Evolutionary conservation across 139 green algal species (phyloP), one percentile per base, ranked within the genome.

Genomic region (Coccomyxa sp.): DNA sequence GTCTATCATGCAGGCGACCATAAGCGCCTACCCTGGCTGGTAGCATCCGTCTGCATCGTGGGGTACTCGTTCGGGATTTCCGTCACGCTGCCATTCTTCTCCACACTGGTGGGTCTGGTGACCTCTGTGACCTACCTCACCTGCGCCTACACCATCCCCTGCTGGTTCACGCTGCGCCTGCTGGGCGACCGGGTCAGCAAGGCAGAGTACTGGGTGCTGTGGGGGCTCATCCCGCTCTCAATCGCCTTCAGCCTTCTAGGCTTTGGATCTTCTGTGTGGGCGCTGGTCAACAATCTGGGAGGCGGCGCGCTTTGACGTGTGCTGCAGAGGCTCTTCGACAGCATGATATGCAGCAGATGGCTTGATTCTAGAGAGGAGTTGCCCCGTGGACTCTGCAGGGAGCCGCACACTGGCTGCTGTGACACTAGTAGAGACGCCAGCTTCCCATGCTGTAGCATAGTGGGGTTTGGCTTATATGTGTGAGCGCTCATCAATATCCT

Each of bases 51-150:
- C 27, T 88, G 88, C 78, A 80, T 91, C 0, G 77, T 88, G 0
- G 36, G 54, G 18, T 91, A 91, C 78, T 82, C 71, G 14, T 88
- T 68, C 58, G 55, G 78, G 9, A 81, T 91, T 24, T 81, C 77
- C 39, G 84, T 89, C 39, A 78, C 74, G 12, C 38, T 91, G 41
- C 87, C 87, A 2, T 89, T 88, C 78, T 91, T 91, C 83, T 83
- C 68, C 75, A 83, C 80, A 0, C 77, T 91, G n/a, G 87, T 82
- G 9, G 85, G 87, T 75, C 83, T 90, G n/a, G 80, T 89, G 14
- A 86, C 86, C 33, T 70, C 38, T 29, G 74, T 79, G 1, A 90
- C 86, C n/a, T 90, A 90, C 79, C 84, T 90, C 14, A 77, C 82
- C 9, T 85, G 79, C 54, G 86, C 86, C 6, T 89, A 90, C 78